Evolutionary conservation across 345 rosid species (phyloP), one percentile per base, ranked within the genome.

Genomic region (Lepidium africanum): DNA sequence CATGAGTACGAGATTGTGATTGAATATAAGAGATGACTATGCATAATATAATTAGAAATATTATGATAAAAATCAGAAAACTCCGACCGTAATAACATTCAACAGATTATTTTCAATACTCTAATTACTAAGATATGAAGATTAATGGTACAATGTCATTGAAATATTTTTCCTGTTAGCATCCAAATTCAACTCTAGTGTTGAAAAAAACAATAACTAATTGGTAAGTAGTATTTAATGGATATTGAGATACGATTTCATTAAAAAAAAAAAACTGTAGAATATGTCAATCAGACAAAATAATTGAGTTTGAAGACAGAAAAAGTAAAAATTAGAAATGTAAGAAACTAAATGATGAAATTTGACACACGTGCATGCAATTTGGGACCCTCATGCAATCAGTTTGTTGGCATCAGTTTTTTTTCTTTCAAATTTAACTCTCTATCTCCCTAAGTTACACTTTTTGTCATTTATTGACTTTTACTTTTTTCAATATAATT

Each of bases 341-440:
- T 25, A 25, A 25, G 59, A 69, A 59, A 49, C 67, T 69, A 40
- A 41, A 70, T 70, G 61, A 70, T 71, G 69, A 62, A 52, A 4
- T 5, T 35, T 35, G 54, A 23, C 33, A 0, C 47, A 43, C 69
- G 75, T 71, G 69, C 63, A 53, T 21, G 53, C 54, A 70, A 41
- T 17, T 37, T 52, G 75, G 75, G 68, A 61, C 62, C 73, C 73
- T 30, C 14, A 21, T 50, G 67, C 59, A 59, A 60, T 60, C 27
- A 70, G 27, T 70, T 70, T 70, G 67, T 70, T 60, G 41, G 53
- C 50, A 27, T 56, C 17, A 13, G 3, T 33, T 35, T 10, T 3
- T 15, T 55, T 35, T 55, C 27, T 35, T 55, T 55, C 43, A 32
- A 53, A 53, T 2, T 36, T 10, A 10, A 32, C 13, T 57, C 27